These are phyloP conservation scores for Trichoderma parareesei DNA, from an alignment of 495 filamentous ascomycete genomes.

Conservation along the genomic window DNA sequence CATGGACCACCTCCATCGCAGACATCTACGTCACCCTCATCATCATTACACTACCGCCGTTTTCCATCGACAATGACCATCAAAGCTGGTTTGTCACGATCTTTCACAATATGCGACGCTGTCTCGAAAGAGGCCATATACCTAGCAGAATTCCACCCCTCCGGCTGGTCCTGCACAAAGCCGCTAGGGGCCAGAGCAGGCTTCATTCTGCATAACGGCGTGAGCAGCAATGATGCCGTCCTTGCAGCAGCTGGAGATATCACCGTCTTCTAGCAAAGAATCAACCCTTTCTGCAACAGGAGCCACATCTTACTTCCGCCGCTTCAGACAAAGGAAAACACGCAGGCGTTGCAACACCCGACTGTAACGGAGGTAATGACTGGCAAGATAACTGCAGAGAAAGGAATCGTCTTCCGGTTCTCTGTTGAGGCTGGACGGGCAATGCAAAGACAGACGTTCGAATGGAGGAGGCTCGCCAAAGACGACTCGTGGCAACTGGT, in stretches of 20 bases:
- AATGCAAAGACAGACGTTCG: not conserved
- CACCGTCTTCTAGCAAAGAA: not conserved
- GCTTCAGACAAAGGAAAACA: not conserved
- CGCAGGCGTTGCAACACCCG: not conserved
- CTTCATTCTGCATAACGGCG: not conserved
- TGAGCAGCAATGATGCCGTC: not conserved
- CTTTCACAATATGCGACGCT: not conserved
- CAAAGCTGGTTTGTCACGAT: not conserved
- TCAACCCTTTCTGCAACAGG: not conserved
- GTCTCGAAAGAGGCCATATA: not conserved
- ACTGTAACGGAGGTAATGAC: not conserved
- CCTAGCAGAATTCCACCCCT: not conserved
- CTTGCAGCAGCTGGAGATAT: not conserved
- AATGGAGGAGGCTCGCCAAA: not conserved
- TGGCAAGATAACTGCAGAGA: not conserved
- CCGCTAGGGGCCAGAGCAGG: not conserved
- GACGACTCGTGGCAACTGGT: not conserved
- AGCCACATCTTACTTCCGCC: not conserved
- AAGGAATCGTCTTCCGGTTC: not conserved
- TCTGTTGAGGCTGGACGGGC: not conserved
- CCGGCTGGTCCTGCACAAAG: not conserved
- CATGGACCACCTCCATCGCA: not conserved
- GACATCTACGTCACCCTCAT: not conserved
- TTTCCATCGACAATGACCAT: not conserved
- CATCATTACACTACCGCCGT: not conserved